Evolutionary conservation across 306 rosid genomes (phyloP).

Genomic region (Prunus padus): DNA sequence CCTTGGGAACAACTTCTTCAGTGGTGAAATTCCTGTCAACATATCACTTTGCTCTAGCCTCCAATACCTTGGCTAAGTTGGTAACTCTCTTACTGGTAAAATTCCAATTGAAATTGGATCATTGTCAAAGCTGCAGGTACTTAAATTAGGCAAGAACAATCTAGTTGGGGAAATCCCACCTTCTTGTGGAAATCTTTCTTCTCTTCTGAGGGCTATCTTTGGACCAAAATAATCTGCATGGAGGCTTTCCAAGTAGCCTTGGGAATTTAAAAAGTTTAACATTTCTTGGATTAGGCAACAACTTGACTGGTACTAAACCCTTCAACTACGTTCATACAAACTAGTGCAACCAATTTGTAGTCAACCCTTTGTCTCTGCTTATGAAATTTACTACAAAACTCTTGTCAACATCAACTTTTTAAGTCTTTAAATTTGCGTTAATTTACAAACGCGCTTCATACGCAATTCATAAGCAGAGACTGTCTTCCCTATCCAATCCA

Average conservation of each 20-base stretch:
- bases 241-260: neutral
- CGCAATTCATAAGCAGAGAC: too few relatives aligned
- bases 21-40: conserved; percentile 24
- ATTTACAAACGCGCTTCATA: too few relatives aligned
- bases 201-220: neutral
- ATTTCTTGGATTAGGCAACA: neutral
- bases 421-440: too few relatives aligned
- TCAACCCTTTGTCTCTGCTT: too few relatives aligned
- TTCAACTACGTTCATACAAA: neutral
- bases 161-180: neutral
- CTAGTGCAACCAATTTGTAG: too few relatives aligned
- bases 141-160: neutral
- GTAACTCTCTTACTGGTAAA: neutral
- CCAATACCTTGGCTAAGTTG: neutral
- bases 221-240: neutral
- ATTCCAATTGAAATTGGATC: neutral
- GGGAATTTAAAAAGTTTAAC: neutral
- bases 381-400: too few relatives aligned
- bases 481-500: too few relatives aligned
- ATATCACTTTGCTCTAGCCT: conserved; percentile 11
- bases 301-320: neutral
- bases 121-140: neutral
- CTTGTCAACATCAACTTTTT: too few relatives aligned
- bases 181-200: neutral
- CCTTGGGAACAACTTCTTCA: conserved; percentile 15